A percentile compares a stretch with the other conserved stretches of the same genome.
phyloP scores from a whole-genome alignment of 176 grass and related monocot genomes.

The Hordeum marinum region DNA sequence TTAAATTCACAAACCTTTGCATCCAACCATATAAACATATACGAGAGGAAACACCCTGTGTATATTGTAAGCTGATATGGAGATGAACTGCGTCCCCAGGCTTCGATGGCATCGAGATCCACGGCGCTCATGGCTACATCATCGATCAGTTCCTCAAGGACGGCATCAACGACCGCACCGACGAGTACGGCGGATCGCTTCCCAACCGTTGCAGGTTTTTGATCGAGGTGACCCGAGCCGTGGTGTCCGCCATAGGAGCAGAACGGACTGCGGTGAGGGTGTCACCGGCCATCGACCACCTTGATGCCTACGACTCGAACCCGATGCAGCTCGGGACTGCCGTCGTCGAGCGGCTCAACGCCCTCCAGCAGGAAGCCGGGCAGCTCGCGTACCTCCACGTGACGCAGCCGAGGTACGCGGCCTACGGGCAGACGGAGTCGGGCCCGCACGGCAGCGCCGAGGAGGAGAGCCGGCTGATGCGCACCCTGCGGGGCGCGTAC shows the following conservation, averaged over 20 bases:
- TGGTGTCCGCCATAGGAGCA: conserved; percentile 55
- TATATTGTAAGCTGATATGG: background rate
- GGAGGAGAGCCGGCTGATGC: conserved; percentile 77
- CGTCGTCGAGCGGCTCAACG: conserved; percentile 55
- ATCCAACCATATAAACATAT: background rate
- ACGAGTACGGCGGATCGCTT: conserved; percentile 78
- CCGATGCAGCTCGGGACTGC: conserved; percentile 65
- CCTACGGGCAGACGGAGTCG: conserved; percentile 83
- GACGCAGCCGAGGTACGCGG: conserved; percentile 80
- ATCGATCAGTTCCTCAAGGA: conserved; percentile 96
- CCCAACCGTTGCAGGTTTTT: conserved; percentile 74
- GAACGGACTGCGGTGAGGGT: conserved; percentile 65
- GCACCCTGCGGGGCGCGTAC: conserved; percentile 49
- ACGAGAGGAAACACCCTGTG: background rate
- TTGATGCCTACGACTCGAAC: conserved; percentile 81
- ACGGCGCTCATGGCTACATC: conserved; percentile 85
- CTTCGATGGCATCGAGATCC: conserved; percentile 95
- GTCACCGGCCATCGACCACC: conserved; percentile 90
- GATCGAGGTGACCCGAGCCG: conserved; percentile 56
- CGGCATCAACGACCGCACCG: conserved; percentile 80
- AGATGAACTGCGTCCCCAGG: conserved; percentile 26
- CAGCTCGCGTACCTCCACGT: conserved; percentile 83
- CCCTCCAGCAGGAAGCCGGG: conserved; percentile 53
- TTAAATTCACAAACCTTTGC: background rate
- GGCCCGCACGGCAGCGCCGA: conserved; percentile 81